Evolutionary conservation across 2,329 filamentous ascomycete species (phyloP).

Genomic region (Phialemoniopsis sp.): DNA sequence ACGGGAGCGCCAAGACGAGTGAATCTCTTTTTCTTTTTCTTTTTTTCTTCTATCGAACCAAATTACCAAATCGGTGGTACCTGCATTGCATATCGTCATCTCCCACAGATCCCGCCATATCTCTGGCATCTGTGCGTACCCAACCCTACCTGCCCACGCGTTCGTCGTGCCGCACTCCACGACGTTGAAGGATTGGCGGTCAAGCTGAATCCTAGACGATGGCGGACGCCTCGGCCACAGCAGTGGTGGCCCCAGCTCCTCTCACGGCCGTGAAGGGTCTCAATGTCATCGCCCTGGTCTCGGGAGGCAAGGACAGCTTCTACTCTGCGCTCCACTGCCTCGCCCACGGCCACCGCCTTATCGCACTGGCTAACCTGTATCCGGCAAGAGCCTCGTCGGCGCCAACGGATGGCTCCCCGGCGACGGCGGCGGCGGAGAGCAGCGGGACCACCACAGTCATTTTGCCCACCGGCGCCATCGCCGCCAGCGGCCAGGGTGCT

Average conservation of each 20-base stretch:
- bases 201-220: too few relatives aligned
- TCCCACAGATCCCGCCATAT: too few relatives aligned
- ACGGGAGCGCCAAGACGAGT: too few relatives aligned
- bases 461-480: background rate
- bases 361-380: constrained; percentile 86
- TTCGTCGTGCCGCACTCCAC: too few relatives aligned
- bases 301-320: constrained; percentile 95
- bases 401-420: background rate
- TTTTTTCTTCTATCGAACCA: too few relatives aligned
- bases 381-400: constrained; percentile 46
- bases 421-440: background rate
- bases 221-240: background rate
- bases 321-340: constrained; percentile 89
- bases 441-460: constrained; percentile 1
- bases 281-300: constrained; percentile 88
- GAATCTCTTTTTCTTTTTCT: too few relatives aligned
- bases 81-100: too few relatives aligned
- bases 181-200: too few relatives aligned
- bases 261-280: constrained; percentile 40
- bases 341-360: constrained; percentile 76
- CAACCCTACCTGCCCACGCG: too few relatives aligned
- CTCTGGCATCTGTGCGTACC: too few relatives aligned
- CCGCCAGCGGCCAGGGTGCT: constrained; percentile 8
- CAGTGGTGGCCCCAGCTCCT: constrained; percentile 5
- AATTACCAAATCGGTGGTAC: too few relatives aligned